Percentiles rank a stretch among this genome's conserved stretches.
Evolutionary conservation across 805 yeast genomes (phyloP).

Genomic region (Suhomyces kilbournensis): DNA sequence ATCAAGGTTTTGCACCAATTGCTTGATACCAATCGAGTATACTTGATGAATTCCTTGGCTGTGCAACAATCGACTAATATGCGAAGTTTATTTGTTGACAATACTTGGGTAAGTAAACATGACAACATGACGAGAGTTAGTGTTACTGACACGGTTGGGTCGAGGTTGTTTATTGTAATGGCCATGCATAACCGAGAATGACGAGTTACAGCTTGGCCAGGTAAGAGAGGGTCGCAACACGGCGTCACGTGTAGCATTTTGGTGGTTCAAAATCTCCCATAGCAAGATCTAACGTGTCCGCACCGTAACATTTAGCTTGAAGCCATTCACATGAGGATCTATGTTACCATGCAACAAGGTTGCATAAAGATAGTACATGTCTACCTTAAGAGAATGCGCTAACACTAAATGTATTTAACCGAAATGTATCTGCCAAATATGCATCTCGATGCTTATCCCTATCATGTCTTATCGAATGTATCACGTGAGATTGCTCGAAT

Average conservation of each 20-base stretch:
- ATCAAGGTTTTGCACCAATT: neutral
- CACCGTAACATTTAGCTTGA: neutral
- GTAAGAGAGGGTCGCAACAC: neutral
- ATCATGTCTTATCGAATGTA: neutral
- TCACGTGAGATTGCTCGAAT: neutral
- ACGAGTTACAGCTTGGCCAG: neutral
- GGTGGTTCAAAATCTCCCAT: neutral
- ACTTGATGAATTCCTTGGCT: neutral
- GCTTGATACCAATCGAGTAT: neutral
- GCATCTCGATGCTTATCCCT: neutral
- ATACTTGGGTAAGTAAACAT: neutral
- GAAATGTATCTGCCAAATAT: neutral
- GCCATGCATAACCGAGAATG: slow-evolving; percentile 1
- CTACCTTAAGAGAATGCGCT: neutral
- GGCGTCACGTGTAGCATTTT: neutral
- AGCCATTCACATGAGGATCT: neutral
- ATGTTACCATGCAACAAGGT: neutral
- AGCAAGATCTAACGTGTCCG: neutral
- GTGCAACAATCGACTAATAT: neutral
- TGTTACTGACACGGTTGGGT: neutral
- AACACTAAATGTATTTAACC: neutral
- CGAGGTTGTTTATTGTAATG: neutral
- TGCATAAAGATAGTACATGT: neutral
- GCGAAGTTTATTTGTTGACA: neutral
- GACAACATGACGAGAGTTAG: neutral